A percentile compares a stretch with the other conserved stretches of the same genome.
phyloP scores from a whole-genome alignment of 108 stramenopile genomes.

The Chaetoceros tenuissimus region DNA sequence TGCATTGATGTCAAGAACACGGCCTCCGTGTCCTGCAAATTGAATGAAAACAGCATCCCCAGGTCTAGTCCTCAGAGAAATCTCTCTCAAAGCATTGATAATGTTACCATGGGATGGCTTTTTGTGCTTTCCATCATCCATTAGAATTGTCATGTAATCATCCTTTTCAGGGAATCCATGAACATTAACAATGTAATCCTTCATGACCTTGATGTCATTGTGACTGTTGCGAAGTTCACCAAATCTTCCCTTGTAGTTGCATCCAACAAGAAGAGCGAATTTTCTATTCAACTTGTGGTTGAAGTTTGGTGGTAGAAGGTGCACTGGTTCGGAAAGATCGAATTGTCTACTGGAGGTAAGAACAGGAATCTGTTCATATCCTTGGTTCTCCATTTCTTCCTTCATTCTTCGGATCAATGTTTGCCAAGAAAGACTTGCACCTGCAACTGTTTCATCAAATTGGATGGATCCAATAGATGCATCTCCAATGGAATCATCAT shows the following conservation, averaged over 20 bases:
- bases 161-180: slow-evolving; percentile 68
- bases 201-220: slow-evolving; percentile 79
- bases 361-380: slow-evolving; percentile 64
- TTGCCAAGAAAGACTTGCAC: slow-evolving; percentile 55
- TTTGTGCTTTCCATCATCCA: slow-evolving; percentile 70
- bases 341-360: slow-evolving; percentile 64
- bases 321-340: slow-evolving; percentile 59
- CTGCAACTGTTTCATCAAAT: slow-evolving; percentile 33
- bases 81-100: slow-evolving; percentile 56
- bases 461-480: slow-evolving; percentile 45
- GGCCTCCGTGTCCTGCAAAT: slow-evolving; percentile 78
- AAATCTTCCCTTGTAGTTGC: slow-evolving; percentile 57
- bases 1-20: slow-evolving; percentile 57
- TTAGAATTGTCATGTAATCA: slow-evolving; percentile 61
- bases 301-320: slow-evolving; percentile 62
- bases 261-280: slow-evolving; percentile 68
- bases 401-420: slow-evolving; percentile 78
- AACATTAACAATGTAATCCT: slow-evolving; percentile 82
- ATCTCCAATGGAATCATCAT: slow-evolving; percentile 52
- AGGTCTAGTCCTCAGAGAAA: slow-evolving; percentile 71
- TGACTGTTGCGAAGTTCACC: slow-evolving; percentile 72
- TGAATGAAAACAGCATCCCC: slow-evolving; percentile 84
- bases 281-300: slow-evolving; percentile 48
- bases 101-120: slow-evolving; percentile 71
- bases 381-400: slow-evolving; percentile 66